A percentile compares a stretch with the other conserved stretches of the same genome.
These are phyloP conservation scores for Endotrypanum monterogeii DNA, from an alignment of 208 protist genomes.

Conservation along the genomic window DNA sequence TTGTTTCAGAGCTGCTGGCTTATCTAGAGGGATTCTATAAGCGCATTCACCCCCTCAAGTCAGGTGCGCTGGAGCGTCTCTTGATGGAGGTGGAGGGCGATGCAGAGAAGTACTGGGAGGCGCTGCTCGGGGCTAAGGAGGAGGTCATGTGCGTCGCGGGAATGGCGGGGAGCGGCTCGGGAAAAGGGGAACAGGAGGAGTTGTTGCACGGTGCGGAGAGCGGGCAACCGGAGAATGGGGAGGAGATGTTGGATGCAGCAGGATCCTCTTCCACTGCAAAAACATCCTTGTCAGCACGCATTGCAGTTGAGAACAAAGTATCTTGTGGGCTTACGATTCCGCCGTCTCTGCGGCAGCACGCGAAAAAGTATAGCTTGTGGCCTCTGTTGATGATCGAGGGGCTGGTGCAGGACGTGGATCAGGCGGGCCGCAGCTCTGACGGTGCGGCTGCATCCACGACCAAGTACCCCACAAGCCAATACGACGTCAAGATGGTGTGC, in stretches of 20 bases:
- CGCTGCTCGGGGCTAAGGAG: constrained; percentile 48
- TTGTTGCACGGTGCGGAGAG: constrained; percentile 1
- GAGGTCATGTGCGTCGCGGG: constrained; percentile 22
- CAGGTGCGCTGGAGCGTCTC: constrained; percentile 41
- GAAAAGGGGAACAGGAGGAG: constrained; percentile 20
- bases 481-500: constrained; percentile 65
- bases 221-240: neutral
- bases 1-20: constrained; percentile 47
- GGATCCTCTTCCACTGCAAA: neutral
- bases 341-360: constrained; percentile 60
- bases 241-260: neutral
- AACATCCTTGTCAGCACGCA: neutral
- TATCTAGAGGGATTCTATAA: constrained; percentile 74
- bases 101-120: constrained; percentile 74
- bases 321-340: constrained; percentile 60
- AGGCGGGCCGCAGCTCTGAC: neutral
- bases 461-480: constrained; percentile 36
- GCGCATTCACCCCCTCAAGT: constrained; percentile 58
- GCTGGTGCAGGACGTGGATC: constrained; percentile 12
- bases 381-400: constrained; percentile 53
- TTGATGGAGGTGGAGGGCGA: constrained; percentile 51
- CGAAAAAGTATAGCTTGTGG: constrained; percentile 80
- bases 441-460: neutral
- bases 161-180: constrained; percentile 29
- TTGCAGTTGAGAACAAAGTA: constrained; percentile 38